A percentile compares a stretch with the other conserved stretches of the same genome.
phyloP scores from a whole-genome alignment of 805 yeast genomes.

The Saccharomycopsis amapae region DNA sequence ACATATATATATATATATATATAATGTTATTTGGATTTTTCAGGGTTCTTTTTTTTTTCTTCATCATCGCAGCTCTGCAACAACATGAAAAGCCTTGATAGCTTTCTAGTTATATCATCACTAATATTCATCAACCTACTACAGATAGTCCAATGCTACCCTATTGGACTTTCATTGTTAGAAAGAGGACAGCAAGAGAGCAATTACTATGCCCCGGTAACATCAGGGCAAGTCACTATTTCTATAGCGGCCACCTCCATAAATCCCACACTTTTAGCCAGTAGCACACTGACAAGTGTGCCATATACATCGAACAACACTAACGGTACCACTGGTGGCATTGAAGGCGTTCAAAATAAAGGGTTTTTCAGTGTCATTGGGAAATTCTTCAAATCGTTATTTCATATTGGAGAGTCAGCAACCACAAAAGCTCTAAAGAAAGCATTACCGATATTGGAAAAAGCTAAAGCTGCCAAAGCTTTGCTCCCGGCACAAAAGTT shows the following conservation, averaged over 20 bases:
- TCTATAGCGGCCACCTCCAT: background rate
- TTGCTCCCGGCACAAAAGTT: constrained; percentile 7
- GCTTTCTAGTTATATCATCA: too few species aligned
- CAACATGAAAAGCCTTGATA: too few species aligned
- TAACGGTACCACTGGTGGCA: background rate
- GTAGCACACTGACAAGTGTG: background rate
- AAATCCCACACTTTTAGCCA: background rate
- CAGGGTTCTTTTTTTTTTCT: too few species aligned
- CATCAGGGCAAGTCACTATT: background rate
- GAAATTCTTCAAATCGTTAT: constrained; percentile 5
- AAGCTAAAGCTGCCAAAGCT: background rate
- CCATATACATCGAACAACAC: constrained; percentile 3
- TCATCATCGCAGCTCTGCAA: too few species aligned
- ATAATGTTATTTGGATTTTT: too few species aligned
- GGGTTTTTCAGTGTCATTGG: constrained; percentile 14
- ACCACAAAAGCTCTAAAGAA: constrained; percentile 7
- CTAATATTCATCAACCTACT: too few species aligned
- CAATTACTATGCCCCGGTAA: constrained; percentile 11
- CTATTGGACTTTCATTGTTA: too few species aligned
- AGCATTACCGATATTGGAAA: constrained; percentile 5
- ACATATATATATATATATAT: too few species aligned
- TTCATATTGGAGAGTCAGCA: constrained; percentile 10
- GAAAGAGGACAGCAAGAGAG: background rate
- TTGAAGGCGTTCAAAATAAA: constrained; percentile 4
- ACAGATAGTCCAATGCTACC: background rate